phyloP scores from a whole-genome alignment of 371 early-diverging fungal genomes.

The Rhizomucor pusillus region DNA sequence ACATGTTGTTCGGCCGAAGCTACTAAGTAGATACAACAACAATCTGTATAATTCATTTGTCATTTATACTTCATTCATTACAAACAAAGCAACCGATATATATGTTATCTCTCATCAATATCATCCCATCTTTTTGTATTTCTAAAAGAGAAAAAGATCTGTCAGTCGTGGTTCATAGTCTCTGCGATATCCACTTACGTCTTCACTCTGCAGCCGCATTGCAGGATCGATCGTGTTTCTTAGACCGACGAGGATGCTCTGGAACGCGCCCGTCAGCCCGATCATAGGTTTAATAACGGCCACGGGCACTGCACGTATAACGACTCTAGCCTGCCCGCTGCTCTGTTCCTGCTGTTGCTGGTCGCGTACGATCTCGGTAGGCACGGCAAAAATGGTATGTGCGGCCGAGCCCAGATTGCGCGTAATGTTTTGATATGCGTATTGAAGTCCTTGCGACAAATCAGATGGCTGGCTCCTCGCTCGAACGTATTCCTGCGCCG shows the following conservation, averaged over 20 bases:
- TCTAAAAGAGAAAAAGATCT: slow-evolving; percentile 1
- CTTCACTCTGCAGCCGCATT: slow-evolving; percentile 76
- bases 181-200: slow-evolving; percentile 47
- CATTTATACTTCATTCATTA: slow-evolving; percentile 5
- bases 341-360: slow-evolving; percentile 4
- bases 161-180: background rate
- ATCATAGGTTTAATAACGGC: slow-evolving; percentile 96
- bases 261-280: slow-evolving; percentile 91
- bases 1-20: slow-evolving; percentile 89
- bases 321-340: slow-evolving; percentile 58
- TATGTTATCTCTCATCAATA: background rate
- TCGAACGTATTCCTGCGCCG: slow-evolving; percentile 3
- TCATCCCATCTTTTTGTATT: slow-evolving; percentile 9
- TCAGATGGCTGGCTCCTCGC: slow-evolving; percentile 71
- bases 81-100: background rate
- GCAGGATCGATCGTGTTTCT: slow-evolving; percentile 87
- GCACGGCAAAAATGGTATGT: slow-evolving; percentile 87
- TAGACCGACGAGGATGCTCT: slow-evolving; percentile 88
- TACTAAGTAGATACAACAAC: slow-evolving; percentile 57
- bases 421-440: slow-evolving; percentile 76
- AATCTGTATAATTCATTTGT: slow-evolving; percentile 3
- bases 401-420: slow-evolving; percentile 79
- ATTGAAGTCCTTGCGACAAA: slow-evolving; percentile 81
- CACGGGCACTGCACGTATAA: slow-evolving; percentile 89
- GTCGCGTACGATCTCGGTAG: slow-evolving; percentile 75